Evolutionary conservation across 75 land plant genomes (phyloP).

Genomic region (Isoetes taiwanensis): DNA sequence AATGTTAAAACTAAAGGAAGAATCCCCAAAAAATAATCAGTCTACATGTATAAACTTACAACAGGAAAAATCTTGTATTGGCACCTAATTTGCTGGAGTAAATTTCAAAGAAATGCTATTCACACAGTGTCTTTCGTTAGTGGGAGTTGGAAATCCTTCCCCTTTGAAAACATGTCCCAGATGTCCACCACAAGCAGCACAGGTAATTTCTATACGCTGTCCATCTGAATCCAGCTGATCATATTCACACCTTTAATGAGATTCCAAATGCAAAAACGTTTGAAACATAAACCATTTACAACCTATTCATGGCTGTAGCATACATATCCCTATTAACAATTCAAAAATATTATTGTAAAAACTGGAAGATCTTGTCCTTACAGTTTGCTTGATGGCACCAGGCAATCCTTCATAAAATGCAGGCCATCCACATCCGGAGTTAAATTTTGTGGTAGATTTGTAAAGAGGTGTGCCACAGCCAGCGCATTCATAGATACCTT

Average conservation of each 20-base stretch:
- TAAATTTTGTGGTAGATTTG: slow-evolving; percentile 79
- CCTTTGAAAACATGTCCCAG: slow-evolving; percentile 96
- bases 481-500: slow-evolving; percentile 74
- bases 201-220: slow-evolving; percentile 74
- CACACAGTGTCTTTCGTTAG: slow-evolving; percentile 93
- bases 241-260: no score
- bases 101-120: slow-evolving; percentile 90
- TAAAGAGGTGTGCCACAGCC: slow-evolving; percentile 93
- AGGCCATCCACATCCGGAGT: slow-evolving; percentile 99
- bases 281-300: no score
- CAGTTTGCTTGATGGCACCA: slow-evolving; percentile 73
- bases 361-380: no score
- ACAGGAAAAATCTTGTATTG: no score
- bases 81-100: slow-evolving; percentile 44
- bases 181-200: slow-evolving; percentile 96
- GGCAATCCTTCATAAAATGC: slow-evolving; percentile 93
- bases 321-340: no score
- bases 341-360: no score
- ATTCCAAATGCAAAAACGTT: no score
- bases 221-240: slow-evolving; percentile 93
- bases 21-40: no score
- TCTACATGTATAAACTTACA: no score
- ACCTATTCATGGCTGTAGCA: no score
- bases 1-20: no score
- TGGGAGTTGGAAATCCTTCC: slow-evolving; percentile 72